phyloP scores from a whole-genome alignment of 2,329 filamentous ascomycete genomes.

The Amylocarpus encephaloides region DNA sequence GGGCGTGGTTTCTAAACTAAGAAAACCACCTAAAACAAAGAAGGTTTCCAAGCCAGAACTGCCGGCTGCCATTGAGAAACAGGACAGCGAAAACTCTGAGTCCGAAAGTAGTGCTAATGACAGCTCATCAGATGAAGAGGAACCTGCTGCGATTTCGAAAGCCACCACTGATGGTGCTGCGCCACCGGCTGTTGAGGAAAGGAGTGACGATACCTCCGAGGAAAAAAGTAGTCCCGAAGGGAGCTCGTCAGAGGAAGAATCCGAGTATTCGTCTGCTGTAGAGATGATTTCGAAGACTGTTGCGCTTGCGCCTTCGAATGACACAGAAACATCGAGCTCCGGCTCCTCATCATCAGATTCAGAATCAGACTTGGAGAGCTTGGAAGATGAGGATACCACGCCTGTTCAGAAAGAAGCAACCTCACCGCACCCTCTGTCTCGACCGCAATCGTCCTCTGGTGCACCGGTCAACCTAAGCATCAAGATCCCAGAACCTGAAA shows the following conservation, averaged over 20 bases:
- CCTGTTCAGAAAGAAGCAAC: conserved; percentile 11
- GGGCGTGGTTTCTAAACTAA: conserved; percentile 28
- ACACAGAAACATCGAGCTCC: conserved; percentile 23
- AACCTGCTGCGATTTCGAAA: background rate
- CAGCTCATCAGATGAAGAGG: background rate
- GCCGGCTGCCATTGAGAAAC: conserved; percentile 17
- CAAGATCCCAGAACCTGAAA: conserved; percentile 33
- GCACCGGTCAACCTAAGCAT: conserved; percentile 48
- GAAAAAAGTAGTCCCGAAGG: conserved; percentile 15
- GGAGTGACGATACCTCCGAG: background rate
- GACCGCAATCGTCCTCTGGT: conserved; percentile 40
- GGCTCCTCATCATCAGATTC: conserved; percentile 19
- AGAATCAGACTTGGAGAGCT: conserved; percentile 4
- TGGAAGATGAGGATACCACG: conserved; percentile 4
- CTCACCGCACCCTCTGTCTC: conserved; percentile 14
- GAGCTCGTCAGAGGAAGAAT: conserved; percentile 26
- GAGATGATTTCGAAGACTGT: background rate
- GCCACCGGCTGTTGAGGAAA: background rate
- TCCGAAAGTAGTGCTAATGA: background rate
- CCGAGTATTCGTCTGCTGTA: conserved; percentile 3
- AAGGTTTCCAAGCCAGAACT: conserved; percentile 14
- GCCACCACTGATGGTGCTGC: background rate
- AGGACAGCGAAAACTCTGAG: background rate
- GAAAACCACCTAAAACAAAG: conserved; percentile 13
- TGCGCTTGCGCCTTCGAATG: conserved; percentile 4